Base-by-base conservation (phyloP, 2,329 filamentous ascomycete genomes). In the Alternaria novae-zelandiae region DNA sequence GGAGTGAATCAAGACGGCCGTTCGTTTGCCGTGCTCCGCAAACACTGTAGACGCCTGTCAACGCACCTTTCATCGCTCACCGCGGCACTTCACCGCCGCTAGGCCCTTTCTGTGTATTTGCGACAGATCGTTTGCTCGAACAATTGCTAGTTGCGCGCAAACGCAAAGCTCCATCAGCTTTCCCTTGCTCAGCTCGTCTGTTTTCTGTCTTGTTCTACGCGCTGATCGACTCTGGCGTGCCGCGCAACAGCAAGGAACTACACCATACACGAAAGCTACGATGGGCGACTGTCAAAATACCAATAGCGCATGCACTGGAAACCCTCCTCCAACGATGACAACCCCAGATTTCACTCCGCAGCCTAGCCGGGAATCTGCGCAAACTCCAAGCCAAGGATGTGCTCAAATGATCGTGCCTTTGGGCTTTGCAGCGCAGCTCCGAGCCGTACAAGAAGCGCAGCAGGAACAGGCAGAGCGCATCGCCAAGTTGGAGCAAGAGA, bases 371-470 rank as follows among this genome's bases (percentile, higher is more conserved):
- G 47, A 21, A 5, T 20, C 20, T 12, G 15, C 13, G 3, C 20
- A 41, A 7, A 10, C 8, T 15, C 15, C 30, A 10, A 36, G 36
- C 21, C 30, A 20, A 13, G 50, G 50, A 12, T 25, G 32, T 5
- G 17, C 41, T 30, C 26, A 49, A 12, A 32, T 57, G 15, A 20
- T 53, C 8, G 50, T 70, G 13, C 68, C 70, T 4, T 54, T 69
- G 57, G 65, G 70, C 13, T 72, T 71, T 44, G 55, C 59, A 43
- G 61, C 50, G 4, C 69, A 70, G 28, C 49, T 72, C 47, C 63
- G 61, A 23, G 56, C 55, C 2, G 47, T 71, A 6, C 61, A 69
- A 21, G 58, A 69, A 13, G 10, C 26, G 23, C 70, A 70, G 17
- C 46, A 20, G 26, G 26, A 56, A 10, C 68, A 68, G 25, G 44